Base-by-base conservation (phyloP, 192 early-diverging fungal species). In the Coemansia asiatica region DNA sequence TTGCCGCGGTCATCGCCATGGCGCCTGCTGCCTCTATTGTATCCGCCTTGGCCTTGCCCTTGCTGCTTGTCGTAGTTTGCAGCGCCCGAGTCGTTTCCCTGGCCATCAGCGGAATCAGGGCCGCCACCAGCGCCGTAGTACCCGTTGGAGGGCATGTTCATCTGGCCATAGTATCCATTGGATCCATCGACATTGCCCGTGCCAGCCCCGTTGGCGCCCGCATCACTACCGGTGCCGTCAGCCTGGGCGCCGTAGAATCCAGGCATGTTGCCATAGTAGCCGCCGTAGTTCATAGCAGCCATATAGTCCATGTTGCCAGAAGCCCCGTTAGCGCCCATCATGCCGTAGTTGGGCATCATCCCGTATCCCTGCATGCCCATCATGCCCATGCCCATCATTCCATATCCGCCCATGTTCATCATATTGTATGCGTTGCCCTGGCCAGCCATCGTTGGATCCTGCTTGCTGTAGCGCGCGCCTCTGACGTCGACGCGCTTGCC, bases 401-500 rank as follows among this genome's bases (percentile, higher is more conserved):
- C 56, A 18, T 68, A 68, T 3, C 57, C 53, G 29, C 47, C 57
- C 63, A 75, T 68, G 27, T 51, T 51, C 68, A 80, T 68, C 60
- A 62, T 64, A 15, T 50, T 55, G 33, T 67, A 74, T 1, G 35
- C 22, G 56, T 33, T 33, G 58, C 36, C 58, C 38, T 46, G 38
- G 12, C 29, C 58, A 7, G 55, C 56, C 16, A 58, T 40, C 65
- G 62, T 40, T 49, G 56, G 69, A 19, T 56, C 40, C 44, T 57
- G 80, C 63, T 74, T 82, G 58, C 60, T 73, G 66, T 67, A 75
- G 53, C 73, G 61, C 0, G 75, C 75, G 1, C 71, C 67, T 57
- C 72, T 77, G 54, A 81, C 79, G 35, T 81, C 79, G 23, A 81
- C 74, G 56, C 79, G 73, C 66, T 82, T 77, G 40, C 69, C 75